Conservation (phyloP, 1,139 yeast genomes). For the Sugiyamaella sp. region DNA sequence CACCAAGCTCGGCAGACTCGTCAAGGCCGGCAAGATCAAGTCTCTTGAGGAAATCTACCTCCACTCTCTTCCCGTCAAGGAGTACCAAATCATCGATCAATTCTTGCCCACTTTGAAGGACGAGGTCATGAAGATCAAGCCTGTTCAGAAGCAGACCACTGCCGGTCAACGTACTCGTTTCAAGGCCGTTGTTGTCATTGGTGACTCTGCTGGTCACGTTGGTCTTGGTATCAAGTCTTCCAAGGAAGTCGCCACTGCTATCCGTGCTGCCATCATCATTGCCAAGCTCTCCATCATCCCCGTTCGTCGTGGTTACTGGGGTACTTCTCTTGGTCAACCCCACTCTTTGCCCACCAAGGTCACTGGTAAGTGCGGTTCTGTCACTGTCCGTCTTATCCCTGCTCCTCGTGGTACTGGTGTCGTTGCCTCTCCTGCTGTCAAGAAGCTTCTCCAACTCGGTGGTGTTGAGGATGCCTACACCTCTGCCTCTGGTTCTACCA, state of each 20-base stretch:
- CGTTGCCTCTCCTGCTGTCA: slow-evolving; percentile 99
- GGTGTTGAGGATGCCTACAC: slow-evolving; percentile 99
- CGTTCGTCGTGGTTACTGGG: slow-evolving; percentile 99
- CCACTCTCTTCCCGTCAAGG: slow-evolving; percentile 99
- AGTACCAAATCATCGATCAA: slow-evolving; percentile 97
- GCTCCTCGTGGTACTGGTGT: slow-evolving; percentile 99
- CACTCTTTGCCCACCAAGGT: slow-evolving; percentile 98
- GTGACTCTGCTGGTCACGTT: slow-evolving; percentile 99
- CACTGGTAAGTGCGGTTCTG: slow-evolving; percentile 99
- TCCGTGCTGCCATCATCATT: slow-evolving; percentile 98
- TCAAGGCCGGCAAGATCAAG: slow-evolving; percentile 97
- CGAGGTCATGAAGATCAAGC: slow-evolving; percentile 99
- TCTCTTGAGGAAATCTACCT: slow-evolving; percentile 98
- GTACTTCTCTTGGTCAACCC: slow-evolving; percentile 99
- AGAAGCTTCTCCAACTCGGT: slow-evolving; percentile 98
- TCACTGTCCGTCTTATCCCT: slow-evolving; percentile 96
- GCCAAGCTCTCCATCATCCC: slow-evolving; percentile 99
- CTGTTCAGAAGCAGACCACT: slow-evolving; percentile 99
- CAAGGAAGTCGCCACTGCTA: slow-evolving; percentile 99
- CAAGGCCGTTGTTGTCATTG: slow-evolving; percentile 99
- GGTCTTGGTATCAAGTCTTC: slow-evolving; percentile 99
- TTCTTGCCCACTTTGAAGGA: slow-evolving; percentile 95
- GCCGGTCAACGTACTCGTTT: slow-evolving; percentile 99
- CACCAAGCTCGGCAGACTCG: slow-evolving; percentile 99
- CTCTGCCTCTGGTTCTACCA: slow-evolving; percentile 98